Evolutionary conservation across 73 alveolate species (phyloP).

Genomic region (Paramecium pentaurelia): DNA sequence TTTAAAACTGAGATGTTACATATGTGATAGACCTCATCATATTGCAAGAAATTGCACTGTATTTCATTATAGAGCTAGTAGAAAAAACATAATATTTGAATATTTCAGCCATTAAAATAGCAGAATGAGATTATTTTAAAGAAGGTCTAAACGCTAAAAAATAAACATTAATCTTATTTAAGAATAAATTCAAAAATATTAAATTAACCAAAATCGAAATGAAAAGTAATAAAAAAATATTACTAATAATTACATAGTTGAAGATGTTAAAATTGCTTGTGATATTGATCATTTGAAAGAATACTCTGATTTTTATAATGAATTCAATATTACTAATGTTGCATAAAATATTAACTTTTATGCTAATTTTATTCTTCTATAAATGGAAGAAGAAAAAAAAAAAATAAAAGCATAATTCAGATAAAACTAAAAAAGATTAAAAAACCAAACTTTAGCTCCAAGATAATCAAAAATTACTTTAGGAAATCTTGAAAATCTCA

Average conservation of each 20-base stretch:
- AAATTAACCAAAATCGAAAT: not conserved
- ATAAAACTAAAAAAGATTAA: not conserved
- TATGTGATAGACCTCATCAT: slow-evolving; percentile 44
- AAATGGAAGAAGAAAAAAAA: not conserved
- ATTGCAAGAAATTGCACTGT: slow-evolving; percentile 27
- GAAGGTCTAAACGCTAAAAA: not conserved
- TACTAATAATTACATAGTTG: not conserved
- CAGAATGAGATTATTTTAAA: not conserved
- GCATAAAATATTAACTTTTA: not conserved
- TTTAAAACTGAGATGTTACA: slow-evolving; percentile 27
- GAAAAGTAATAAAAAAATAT: not conserved
- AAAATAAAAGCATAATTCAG: not conserved
- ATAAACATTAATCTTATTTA: not conserved
- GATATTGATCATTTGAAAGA: slow-evolving; percentile 9
- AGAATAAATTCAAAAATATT: not conserved
- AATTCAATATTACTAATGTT: not conserved
- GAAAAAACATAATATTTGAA: not conserved
- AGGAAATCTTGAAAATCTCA: not conserved
- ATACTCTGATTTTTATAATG: not conserved
- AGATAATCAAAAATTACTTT: not conserved
- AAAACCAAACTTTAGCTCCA: not conserved
- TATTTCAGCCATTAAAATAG: not conserved
- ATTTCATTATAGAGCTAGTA: not conserved
- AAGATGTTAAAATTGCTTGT: slow-evolving; percentile 1
- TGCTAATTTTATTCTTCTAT: not conserved